phyloP scores from a whole-genome alignment of 306 rosid genomes.

The Lagenaria siceraria region DNA sequence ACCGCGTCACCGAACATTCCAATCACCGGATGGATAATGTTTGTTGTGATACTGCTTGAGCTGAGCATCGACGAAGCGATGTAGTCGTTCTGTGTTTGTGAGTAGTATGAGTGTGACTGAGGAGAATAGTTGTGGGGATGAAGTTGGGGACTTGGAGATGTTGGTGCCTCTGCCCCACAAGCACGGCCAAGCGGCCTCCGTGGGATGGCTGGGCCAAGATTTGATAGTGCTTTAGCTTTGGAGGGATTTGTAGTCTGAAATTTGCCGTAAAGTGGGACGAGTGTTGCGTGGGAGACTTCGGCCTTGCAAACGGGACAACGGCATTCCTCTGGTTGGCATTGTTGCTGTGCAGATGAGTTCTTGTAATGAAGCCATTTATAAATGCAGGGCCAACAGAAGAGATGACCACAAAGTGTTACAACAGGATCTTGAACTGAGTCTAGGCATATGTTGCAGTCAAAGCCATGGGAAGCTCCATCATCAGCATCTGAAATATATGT shows the following conservation, averaged over 20 bases:
- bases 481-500: slow-evolving; percentile 23
- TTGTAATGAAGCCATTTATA: slow-evolving; percentile 66
- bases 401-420: slow-evolving; percentile 93
- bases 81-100: slow-evolving; percentile 6
- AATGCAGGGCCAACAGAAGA: slow-evolving; percentile 96
- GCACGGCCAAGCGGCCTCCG: slow-evolving; percentile 47
- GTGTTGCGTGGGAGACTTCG: slow-evolving; percentile 43
- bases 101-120: slow-evolving; percentile 18
- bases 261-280: slow-evolving; percentile 65
- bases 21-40: slow-evolving; percentile 23
- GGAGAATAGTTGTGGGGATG: slow-evolving; percentile 21
- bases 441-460: slow-evolving; percentile 90
- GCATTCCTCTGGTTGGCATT: slow-evolving; percentile 20
- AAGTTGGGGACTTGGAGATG: slow-evolving; percentile 20
- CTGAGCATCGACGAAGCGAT: slow-evolving; percentile 16
- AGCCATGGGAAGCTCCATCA: slow-evolving; percentile 27
- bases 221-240: slow-evolving; percentile 18
- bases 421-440: slow-evolving; percentile 78
- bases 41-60: slow-evolving; percentile 22
- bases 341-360: slow-evolving; percentile 13
- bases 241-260: slow-evolving; percentile 34
- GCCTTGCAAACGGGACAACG: slow-evolving; percentile 87
- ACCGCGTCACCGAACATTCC: slow-evolving; percentile 1
- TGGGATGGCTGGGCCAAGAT: slow-evolving; percentile 39
- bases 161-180: slow-evolving; percentile 17